Percentiles rank a stretch among this genome's conserved stretches.
These are phyloP conservation scores for Coemansia sp. DNA, from an alignment of 192 early-diverging fungal species.

Conservation along the genomic window DNA sequence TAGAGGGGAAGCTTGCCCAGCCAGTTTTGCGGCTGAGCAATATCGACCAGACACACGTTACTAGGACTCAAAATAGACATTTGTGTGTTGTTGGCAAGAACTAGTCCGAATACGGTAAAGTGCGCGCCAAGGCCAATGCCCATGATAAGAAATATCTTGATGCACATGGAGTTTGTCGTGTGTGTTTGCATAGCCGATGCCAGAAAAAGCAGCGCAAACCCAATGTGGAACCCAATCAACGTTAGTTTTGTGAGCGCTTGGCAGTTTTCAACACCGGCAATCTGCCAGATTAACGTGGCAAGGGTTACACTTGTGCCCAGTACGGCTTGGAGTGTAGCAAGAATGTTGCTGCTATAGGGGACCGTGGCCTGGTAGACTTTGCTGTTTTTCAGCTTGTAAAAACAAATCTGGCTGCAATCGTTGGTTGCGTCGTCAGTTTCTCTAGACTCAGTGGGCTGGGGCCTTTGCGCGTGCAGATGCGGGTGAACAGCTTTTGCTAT, in stretches of 20 bases:
- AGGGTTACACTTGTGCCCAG: slow-evolving; percentile 6
- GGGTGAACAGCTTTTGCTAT: slow-evolving; percentile 23
- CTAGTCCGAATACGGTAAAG: slow-evolving; percentile 15
- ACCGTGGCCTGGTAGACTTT: neutral
- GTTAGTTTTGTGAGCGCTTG: neutral
- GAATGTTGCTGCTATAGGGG: slow-evolving; percentile 19
- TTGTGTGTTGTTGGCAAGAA: neutral
- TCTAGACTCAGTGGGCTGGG: neutral
- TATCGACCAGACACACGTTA: neutral
- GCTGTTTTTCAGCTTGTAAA: neutral
- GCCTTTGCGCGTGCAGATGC: slow-evolving; percentile 4
- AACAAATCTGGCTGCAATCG: neutral
- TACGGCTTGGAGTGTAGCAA: slow-evolving; percentile 12
- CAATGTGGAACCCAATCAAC: slow-evolving; percentile 8
- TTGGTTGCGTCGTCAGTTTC: neutral
- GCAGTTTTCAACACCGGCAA: slow-evolving; percentile 8
- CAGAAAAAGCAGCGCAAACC: slow-evolving; percentile 15
- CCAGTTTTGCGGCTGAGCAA: slow-evolving; percentile 17
- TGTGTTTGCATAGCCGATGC: slow-evolving; percentile 37
- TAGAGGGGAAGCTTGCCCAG: slow-evolving; percentile 20
- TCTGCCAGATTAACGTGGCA: slow-evolving; percentile 1
- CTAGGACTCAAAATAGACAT: no score
- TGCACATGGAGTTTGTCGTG: slow-evolving; percentile 18
- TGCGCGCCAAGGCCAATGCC: slow-evolving; percentile 15
- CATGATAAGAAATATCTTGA: slow-evolving; percentile 40